Evolutionary conservation across 768 basidiomycete species (phyloP).

Genomic region (Trametes punicea): DNA sequence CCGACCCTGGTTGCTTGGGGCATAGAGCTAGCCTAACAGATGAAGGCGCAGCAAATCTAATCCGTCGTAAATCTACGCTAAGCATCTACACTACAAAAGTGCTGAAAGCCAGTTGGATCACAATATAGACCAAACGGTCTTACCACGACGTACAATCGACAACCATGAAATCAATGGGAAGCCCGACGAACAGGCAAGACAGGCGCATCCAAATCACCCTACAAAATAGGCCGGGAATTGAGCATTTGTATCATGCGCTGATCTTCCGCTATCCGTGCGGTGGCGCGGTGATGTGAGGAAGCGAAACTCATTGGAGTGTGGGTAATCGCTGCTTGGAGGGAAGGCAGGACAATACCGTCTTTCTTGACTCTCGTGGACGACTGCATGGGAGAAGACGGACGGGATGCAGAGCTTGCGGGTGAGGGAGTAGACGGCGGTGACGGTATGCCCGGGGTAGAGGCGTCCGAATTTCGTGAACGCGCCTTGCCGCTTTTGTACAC

Average conservation of each 20-base stretch:
- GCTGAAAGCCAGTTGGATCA: neutral
- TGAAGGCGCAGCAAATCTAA: slow-evolving; percentile 1
- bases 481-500: slow-evolving; percentile 42
- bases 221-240: slow-evolving; percentile 40
- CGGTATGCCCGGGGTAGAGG: slow-evolving; percentile 23
- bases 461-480: slow-evolving; percentile 35
- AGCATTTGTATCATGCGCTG: slow-evolving; percentile 59
- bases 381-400: slow-evolving; percentile 18
- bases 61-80: slow-evolving; percentile 7
- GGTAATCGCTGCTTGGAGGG: slow-evolving; percentile 39
- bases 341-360: slow-evolving; percentile 35
- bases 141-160: neutral
- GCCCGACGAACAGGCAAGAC: neutral
- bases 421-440: slow-evolving; percentile 26
- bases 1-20: neutral
- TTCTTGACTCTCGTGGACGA: slow-evolving; percentile 18
- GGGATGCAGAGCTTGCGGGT: slow-evolving; percentile 22
- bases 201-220: slow-evolving; percentile 11
- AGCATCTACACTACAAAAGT: neutral
- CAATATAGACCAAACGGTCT: slow-evolving; percentile 9
- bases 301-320: slow-evolving; percentile 26
- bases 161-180: neutral
- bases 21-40: neutral
- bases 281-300: slow-evolving; percentile 27
- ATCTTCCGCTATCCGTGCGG: slow-evolving; percentile 49